Evolutionary conservation across 108 stramenopile genomes (phyloP), one percentile per base, ranked within the genome.

Genomic region (Cyclotella cryptica): DNA sequence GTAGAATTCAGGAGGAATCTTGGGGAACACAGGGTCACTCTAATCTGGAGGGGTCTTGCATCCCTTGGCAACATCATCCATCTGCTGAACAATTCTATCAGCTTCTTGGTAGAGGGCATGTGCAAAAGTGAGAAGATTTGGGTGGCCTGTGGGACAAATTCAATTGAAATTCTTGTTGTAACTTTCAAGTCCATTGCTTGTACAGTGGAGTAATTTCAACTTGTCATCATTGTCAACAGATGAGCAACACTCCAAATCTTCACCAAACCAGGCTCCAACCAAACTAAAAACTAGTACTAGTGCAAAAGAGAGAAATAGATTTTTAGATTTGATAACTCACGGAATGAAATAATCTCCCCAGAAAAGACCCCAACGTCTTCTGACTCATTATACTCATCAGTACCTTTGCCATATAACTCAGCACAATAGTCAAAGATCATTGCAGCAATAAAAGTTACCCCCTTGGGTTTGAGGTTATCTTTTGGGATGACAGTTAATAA

Each of bases 31-130:
- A 65, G 43, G 42, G 8, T 65, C 40, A 21, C 27, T 44, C 17
- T 69, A 69, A 29, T 30, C 53, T 3, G 69, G 51, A 5, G 69
- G 52, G n/a, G 30, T 30, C 28, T 69, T 35, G 9, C 51, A 14
- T 2, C 69, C 69, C 14, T 54, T 69, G 52, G 49, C 39, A 18
- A 69, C 69, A 54, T 69, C 49, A 40, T 69, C 69, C 26, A 69
- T 30, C n/a, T 13, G 24, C 49, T 54, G 69, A 13, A 39, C 29
- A n/a, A 52, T 27, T 39, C 52, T 40, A 14, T 69, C 39, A 35
- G 30, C 69, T 35, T 69, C 69, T 22, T 46, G 6, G 3, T 46
- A 19, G 52, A 69, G 54, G 9, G 46, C 49, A 52, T 52, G 49
- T 14, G 28, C 52, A 54, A 69, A 53, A 24, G 53, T 24, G 9